Percentiles rank a stretch among this genome's conserved stretches.
Evolutionary conservation across 2,329 filamentous ascomycete genomes (phyloP).

Genomic region (Xylariaceae sp.): DNA sequence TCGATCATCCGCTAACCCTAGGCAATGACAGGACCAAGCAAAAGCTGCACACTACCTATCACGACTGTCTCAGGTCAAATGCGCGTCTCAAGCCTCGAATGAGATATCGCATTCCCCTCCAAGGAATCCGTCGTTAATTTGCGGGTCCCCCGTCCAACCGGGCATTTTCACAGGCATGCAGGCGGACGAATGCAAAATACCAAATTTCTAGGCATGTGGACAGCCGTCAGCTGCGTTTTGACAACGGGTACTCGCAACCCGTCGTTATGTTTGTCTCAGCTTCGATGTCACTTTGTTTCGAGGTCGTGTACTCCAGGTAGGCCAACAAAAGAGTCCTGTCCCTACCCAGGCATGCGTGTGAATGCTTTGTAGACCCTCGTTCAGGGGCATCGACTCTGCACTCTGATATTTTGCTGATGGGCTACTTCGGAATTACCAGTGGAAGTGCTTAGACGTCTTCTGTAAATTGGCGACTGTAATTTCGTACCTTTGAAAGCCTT

Average conservation of each 20-base stretch:
- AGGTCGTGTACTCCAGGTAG: neutral
- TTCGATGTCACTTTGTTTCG: neutral
- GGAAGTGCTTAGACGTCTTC: too few species aligned
- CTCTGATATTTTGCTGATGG: too few species aligned
- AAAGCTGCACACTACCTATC: neutral
- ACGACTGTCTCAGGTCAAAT: neutral
- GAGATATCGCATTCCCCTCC: neutral
- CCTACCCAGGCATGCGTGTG: too few species aligned
- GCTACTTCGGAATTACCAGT: too few species aligned
- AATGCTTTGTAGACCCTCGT: too few species aligned
- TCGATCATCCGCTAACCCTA: neutral
- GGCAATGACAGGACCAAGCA: neutral
- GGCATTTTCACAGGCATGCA: neutral
- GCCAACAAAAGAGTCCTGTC: neutral
- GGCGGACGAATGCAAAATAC: neutral
- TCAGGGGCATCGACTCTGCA: too few species aligned
- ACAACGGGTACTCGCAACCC: neutral
- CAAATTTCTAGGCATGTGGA: constrained; percentile 1
- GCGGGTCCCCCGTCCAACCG: neutral
- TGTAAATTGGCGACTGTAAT: too few species aligned
- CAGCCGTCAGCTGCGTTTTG: constrained; percentile 1
- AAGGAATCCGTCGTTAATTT: neutral
- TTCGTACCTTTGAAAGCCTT: too few species aligned
- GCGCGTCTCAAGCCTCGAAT: constrained; percentile 9
- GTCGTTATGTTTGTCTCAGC: neutral